phyloP scores from a whole-genome alignment of 208 protist species.

The Leishmania lainsoni region DNA sequence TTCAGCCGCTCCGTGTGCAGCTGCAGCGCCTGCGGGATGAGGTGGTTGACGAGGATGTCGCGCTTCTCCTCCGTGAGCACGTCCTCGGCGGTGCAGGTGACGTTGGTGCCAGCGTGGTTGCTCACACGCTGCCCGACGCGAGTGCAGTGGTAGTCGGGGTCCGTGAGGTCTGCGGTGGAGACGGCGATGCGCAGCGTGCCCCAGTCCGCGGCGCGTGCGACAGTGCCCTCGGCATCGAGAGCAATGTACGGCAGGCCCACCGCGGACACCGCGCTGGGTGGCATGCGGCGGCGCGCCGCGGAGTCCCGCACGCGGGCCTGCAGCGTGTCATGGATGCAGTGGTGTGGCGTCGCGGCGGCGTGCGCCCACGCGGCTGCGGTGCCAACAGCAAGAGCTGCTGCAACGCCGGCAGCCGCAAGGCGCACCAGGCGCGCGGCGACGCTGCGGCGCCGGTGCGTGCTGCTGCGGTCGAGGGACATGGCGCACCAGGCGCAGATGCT shows the following conservation, averaged over 20 bases:
- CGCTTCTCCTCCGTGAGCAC: slow-evolving; percentile 47
- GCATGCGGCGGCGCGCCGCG: neutral
- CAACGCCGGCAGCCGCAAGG: no score
- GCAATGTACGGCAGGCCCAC: no score
- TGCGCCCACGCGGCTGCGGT: neutral
- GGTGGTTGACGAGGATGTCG: slow-evolving; percentile 21
- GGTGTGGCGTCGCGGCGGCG: neutral
- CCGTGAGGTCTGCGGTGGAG: slow-evolving; percentile 39
- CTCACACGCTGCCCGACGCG: slow-evolving; percentile 12
- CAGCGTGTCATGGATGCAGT: slow-evolving; percentile 23
- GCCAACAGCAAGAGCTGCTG: no score
- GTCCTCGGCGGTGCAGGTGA: slow-evolving; percentile 29
- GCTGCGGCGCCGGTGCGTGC: slow-evolving; percentile 10
- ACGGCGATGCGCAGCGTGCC: slow-evolving; percentile 45
- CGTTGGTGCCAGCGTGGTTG: slow-evolving; percentile 22
- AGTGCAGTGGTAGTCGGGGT: slow-evolving; percentile 45
- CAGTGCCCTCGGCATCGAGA: neutral
- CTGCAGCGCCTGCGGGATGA: slow-evolving; percentile 50
- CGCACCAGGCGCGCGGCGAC: slow-evolving; percentile 15
- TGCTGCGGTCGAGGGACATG: neutral
- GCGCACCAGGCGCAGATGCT: no score
- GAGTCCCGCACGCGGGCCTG: slow-evolving; percentile 26
- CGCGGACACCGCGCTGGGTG: neutral
- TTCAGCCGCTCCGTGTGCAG: slow-evolving; percentile 59
- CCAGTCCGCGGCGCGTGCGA: slow-evolving; percentile 14